Evolutionary conservation across 1,139 yeast species (phyloP).

Genomic region (Geotrichum aggregatum): DNA sequence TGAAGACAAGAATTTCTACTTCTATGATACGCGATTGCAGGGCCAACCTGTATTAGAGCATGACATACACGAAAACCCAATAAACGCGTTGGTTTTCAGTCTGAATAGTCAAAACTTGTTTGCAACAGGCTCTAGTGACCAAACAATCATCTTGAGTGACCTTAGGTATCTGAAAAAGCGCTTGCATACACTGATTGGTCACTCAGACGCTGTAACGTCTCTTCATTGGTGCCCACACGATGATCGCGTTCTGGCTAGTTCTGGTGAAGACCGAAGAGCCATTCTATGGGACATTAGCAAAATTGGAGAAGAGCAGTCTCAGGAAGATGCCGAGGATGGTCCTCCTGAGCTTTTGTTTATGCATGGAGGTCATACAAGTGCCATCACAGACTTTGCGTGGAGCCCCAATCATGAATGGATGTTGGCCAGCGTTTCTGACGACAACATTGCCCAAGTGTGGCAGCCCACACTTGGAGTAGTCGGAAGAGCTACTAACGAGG

Average conservation of each 20-base stretch:
- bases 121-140: constrained; percentile 68
- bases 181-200: constrained; percentile 46
- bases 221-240: constrained; percentile 75
- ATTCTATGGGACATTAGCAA: constrained; percentile 64
- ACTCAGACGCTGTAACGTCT: constrained; percentile 59
- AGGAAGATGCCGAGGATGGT: constrained; percentile 44
- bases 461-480: constrained; percentile 32
- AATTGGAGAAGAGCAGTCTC: constrained; percentile 42
- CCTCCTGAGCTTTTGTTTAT: constrained; percentile 44
- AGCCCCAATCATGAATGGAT: constrained; percentile 67
- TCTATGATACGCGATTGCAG: constrained; percentile 51
- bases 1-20: constrained; percentile 62
- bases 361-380: constrained; percentile 88
- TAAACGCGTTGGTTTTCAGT: constrained; percentile 65
- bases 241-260: constrained; percentile 55
- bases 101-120: constrained; percentile 51
- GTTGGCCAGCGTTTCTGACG: constrained; percentile 78
- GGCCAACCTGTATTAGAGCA: constrained; percentile 27
- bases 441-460: constrained; percentile 85
- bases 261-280: constrained; percentile 70
- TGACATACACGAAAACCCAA: constrained; percentile 39
- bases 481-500: constrained; percentile 15
- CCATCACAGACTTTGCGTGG: constrained; percentile 85
- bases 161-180: constrained; percentile 44
- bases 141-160: constrained; percentile 64